phyloP scores from a whole-genome alignment of 768 basidiomycete genomes.

The Kwoniella sp. region DNA sequence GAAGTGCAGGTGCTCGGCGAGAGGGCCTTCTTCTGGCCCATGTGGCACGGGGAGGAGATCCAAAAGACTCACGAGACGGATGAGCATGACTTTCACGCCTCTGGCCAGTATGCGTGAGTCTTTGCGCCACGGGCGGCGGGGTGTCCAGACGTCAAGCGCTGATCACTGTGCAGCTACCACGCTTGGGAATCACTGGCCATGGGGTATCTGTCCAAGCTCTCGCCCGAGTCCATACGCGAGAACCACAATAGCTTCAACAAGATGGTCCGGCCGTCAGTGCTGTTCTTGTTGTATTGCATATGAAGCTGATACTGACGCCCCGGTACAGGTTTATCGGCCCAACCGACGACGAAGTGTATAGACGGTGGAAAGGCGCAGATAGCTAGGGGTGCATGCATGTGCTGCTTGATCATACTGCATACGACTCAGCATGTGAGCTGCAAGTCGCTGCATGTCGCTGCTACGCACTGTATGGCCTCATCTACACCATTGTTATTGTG shows the following conservation, averaged over 20 bases:
- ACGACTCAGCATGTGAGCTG: too few species aligned
- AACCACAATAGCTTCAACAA: conserved; percentile 44
- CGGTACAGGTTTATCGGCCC: conserved; percentile 37
- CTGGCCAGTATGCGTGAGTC: conserved; percentile 47
- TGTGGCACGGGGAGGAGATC: conserved; percentile 50
- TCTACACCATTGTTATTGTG: too few species aligned
- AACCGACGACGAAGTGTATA: conserved; percentile 39
- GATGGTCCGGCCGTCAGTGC: conserved; percentile 47
- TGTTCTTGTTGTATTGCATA: background rate
- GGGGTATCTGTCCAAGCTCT: conserved; percentile 43
- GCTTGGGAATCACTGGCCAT: conserved; percentile 51
- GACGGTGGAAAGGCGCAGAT: conserved; percentile 23
- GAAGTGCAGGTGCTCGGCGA: conserved; percentile 47
- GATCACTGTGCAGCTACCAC: conserved; percentile 43
- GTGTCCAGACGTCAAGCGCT: background rate
- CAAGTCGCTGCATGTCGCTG: too few species aligned
- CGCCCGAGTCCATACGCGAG: conserved; percentile 37
- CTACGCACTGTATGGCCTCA: too few species aligned
- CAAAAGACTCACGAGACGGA: conserved; percentile 40
- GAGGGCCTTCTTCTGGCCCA: conserved; percentile 51
- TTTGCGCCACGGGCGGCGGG: too few species aligned
- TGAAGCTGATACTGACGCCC: background rate
- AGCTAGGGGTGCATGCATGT: background rate
- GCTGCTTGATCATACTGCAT: too few species aligned
- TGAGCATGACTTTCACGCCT: conserved; percentile 37